Base-by-base conservation (phyloP, 495 filamentous ascomycete species). In the Letharia lupina region DNA sequence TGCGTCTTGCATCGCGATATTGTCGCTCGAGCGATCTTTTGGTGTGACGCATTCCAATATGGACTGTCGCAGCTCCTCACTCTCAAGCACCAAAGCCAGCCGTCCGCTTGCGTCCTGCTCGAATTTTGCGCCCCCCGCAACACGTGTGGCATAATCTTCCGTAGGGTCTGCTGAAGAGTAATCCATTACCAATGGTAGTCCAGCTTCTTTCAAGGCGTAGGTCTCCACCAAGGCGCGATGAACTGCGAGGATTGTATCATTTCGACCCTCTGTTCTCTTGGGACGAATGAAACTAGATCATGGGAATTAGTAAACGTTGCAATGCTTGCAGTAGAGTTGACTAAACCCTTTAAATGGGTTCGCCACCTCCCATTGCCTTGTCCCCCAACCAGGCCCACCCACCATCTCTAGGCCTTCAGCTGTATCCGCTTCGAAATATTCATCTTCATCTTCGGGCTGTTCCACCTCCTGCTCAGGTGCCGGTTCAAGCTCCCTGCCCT, bases 141-240 rank as follows among this genome's bases (percentile, higher is more conserved):
- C 35, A 35, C 44, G 47, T 18, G 20, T 9, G 15, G 61, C 9
- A 42, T 62, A 54, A 2, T 62, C 61, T 20, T 73, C 67, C 35
- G 65, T 58, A 41, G 39, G 33, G 20, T 67, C 63, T 13, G 65
- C 35, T 23, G 57, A 23, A 15, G 64, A 57, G 54, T 64, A 60
- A 28, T 37, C 41, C 48, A 65, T 42, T 18, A 39, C 54, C 40
- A 65, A 15, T 41, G 64, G 44, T n/a, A 69, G 41, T 28, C 77
- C 80, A 15, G 73, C 75, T 65, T 79, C 64, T 60, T 75, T 75
- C 62, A 88, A 65, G 1, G 80, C 80, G 47, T 84, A 77, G 0
- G 82, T 78, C 75, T 90, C 87, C 4, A 88, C 78, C 16, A 89
- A 67, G n/a, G 86, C 85, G 62, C 78, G 73, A 67, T 87, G 83